Evolutionary conservation across 2,329 filamentous ascomycete genomes (phyloP), one percentile per base, ranked within the genome.

Genomic region (Anthostomella pinea): DNA sequence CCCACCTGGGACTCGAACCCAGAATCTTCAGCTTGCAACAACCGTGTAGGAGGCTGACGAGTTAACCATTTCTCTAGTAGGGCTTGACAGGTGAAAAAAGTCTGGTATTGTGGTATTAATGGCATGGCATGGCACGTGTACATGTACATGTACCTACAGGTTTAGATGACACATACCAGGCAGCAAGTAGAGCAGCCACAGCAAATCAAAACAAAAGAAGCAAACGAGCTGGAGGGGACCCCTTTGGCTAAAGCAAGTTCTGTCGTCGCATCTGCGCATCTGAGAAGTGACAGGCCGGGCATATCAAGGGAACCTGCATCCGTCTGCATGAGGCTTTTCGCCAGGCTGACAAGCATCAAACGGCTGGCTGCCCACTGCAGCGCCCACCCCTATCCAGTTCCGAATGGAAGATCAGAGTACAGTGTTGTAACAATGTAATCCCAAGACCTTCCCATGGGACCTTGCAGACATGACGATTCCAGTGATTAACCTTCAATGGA

Each of bases 1-100:
- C 43, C 20, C 8, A 45, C 41, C 43, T 30, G 43, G 43, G 46
- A 49, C 46, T 49, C 28, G 46, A 49, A 49, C 46, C 46, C 43
- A 39, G 43, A 49, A 46, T 49, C 46, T 49, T 43, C 34, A 38
- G 43, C 38, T 49, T 30, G 15, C 15, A 16, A n/a, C 16, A 16
- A 27, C 6, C n/a, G n/a, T n/a, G n/a, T 49, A 49, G 46, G 46
- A 49, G 43, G 35, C 43, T 38, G 34, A 43, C 21, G 43, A 47
- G 46, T 49, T 49, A 43, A 42, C 46, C 27, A 30, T 30, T 30
- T 48, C 19, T 25, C 16, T 33, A 37, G 9, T 37, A n/a, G 28
- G 10, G 35, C 27, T 30, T 30, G 9, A 45, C 41, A 43, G 39
- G 17, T 22, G n/a, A 19, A 9, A 22, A n/a, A 28, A 24, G 24